These are phyloP conservation scores for Decorospora gaudefroyi DNA, from an alignment of 2,329 filamentous ascomycete genomes.

Conservation along the genomic window DNA sequence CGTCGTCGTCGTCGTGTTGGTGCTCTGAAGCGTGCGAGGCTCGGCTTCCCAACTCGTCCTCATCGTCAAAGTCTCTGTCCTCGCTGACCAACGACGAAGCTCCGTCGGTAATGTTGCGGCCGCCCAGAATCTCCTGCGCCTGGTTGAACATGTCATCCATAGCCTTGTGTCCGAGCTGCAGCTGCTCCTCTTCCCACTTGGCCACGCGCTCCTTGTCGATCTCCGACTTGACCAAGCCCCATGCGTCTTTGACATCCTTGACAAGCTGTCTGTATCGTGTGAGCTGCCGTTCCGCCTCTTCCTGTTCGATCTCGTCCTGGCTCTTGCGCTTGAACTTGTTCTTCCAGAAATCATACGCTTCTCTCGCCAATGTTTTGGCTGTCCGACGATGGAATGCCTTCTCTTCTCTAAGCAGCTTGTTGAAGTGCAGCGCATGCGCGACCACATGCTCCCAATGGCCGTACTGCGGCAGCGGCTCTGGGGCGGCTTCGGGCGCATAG, in stretches of 20 bases:
- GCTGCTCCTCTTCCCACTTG: slow-evolving; percentile 65
- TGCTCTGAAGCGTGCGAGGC: slow-evolving; percentile 39
- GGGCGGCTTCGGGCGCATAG: slow-evolving; percentile 72
- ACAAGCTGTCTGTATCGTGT: slow-evolving; percentile 73
- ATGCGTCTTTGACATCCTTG: slow-evolving; percentile 65
- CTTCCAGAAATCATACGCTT: slow-evolving; percentile 76
- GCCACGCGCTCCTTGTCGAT: slow-evolving; percentile 61
- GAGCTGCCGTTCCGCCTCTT: slow-evolving; percentile 70
- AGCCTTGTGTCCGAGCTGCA: slow-evolving; percentile 62
- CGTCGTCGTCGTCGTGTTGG: slow-evolving; percentile 52
- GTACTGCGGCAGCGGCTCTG: slow-evolving; percentile 78
- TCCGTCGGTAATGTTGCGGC: slow-evolving; percentile 40
- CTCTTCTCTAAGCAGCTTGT: slow-evolving; percentile 77
- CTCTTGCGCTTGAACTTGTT: slow-evolving; percentile 60
- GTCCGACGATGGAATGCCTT: slow-evolving; percentile 74
- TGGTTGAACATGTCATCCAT: slow-evolving; percentile 74
- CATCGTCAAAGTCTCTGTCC: slow-evolving; percentile 48
- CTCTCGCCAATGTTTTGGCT: slow-evolving; percentile 79
- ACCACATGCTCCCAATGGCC: slow-evolving; percentile 85
- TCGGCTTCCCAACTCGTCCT: slow-evolving; percentile 51
- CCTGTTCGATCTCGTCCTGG: slow-evolving; percentile 77
- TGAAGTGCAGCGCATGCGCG: slow-evolving; percentile 78
- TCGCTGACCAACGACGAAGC: slow-evolving; percentile 48
- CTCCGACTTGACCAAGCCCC: slow-evolving; percentile 62
- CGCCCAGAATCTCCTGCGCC: slow-evolving; percentile 57